These are phyloP conservation scores for Gaertneriomyces sp. DNA, from an alignment of 192 early-diverging fungal genomes.

Conservation along the genomic window DNA sequence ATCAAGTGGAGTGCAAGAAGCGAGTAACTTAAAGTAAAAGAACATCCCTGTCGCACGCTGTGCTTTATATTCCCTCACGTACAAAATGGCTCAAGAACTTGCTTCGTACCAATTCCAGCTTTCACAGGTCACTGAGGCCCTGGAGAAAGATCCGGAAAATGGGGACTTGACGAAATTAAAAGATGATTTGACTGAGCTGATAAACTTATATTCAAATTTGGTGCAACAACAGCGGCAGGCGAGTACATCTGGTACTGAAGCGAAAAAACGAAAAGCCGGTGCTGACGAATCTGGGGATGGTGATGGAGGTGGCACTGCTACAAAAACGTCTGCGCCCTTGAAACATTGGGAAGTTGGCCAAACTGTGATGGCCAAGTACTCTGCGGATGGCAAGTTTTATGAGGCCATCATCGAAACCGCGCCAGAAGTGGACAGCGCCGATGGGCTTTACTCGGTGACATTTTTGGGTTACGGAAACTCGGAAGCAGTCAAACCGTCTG, in stretches of 20 bases:
- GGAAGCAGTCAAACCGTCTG: slow-evolving; percentile 16
- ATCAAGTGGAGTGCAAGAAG: too few species aligned
- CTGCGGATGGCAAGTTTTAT: slow-evolving; percentile 66
- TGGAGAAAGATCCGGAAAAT: slow-evolving; percentile 65
- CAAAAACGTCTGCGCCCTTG: slow-evolving; percentile 15
- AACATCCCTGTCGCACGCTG: too few species aligned
- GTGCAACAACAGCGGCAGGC: slow-evolving; percentile 9
- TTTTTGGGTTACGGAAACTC: slow-evolving; percentile 16
- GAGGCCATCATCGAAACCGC: slow-evolving; percentile 54
- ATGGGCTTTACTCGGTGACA: slow-evolving; percentile 9
- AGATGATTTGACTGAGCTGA: slow-evolving; percentile 65
- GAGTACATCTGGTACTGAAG: not conserved
- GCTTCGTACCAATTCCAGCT: slow-evolving; percentile 63
- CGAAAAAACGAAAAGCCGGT: slow-evolving; percentile 5
- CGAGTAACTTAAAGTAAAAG: too few species aligned
- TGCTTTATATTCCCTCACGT: too few species aligned
- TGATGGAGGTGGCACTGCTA: not conserved
- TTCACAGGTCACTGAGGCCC: slow-evolving; percentile 67
- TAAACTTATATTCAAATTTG: slow-evolving; percentile 45
- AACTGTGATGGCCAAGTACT: slow-evolving; percentile 61
- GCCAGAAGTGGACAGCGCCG: slow-evolving; percentile 23
- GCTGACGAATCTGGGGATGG: not conserved
- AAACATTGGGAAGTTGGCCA: slow-evolving; percentile 38
- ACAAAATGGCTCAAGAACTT: slow-evolving; percentile 46
- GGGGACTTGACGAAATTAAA: slow-evolving; percentile 63